Evolutionary conservation across 257 asterid species (phyloP).

Genomic region (Penstemon eatonii): DNA sequence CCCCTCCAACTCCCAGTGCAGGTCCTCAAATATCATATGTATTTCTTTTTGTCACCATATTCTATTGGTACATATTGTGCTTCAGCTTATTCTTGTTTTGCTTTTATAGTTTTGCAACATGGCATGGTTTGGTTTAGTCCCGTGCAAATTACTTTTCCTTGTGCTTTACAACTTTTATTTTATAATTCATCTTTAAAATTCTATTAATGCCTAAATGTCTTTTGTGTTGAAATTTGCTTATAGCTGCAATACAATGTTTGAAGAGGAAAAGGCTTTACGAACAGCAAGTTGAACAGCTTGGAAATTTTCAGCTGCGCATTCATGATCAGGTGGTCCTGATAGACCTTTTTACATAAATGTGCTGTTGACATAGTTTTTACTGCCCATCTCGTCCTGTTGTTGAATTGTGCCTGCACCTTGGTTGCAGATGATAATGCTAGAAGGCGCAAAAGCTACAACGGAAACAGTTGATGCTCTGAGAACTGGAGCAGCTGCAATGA

Average conservation of each 20-base stretch:
- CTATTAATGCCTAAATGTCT: conserved; percentile 21
- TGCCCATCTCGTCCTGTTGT: background rate
- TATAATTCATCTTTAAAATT: background rate
- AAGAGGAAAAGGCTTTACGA: conserved; percentile 82
- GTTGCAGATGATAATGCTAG: conserved; percentile 77
- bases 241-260: conserved; percentile 87
- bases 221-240: conserved; percentile 18
- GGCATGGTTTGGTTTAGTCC: background rate
- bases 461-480: conserved; percentile 91
- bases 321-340: conserved; percentile 69
- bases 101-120: conserved; percentile 3
- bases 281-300: conserved; percentile 81
- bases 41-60: background rate
- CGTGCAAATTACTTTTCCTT: background rate
- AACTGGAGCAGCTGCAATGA: conserved; percentile 88
- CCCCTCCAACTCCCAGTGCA: conserved; percentile 1
- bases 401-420: conserved; percentile 17
- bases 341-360: conserved; percentile 11
- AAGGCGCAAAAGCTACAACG: conserved; percentile 88
- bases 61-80: conserved; percentile 1
- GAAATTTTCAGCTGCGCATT: conserved; percentile 81
- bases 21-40: background rate
- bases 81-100: background rate
- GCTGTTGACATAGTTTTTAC: conserved; percentile 7
- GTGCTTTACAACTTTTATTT: conserved; percentile 19